phyloP scores from a whole-genome alignment of 176 grass and related monocot genomes.

The Oryza meridionalis region DNA sequence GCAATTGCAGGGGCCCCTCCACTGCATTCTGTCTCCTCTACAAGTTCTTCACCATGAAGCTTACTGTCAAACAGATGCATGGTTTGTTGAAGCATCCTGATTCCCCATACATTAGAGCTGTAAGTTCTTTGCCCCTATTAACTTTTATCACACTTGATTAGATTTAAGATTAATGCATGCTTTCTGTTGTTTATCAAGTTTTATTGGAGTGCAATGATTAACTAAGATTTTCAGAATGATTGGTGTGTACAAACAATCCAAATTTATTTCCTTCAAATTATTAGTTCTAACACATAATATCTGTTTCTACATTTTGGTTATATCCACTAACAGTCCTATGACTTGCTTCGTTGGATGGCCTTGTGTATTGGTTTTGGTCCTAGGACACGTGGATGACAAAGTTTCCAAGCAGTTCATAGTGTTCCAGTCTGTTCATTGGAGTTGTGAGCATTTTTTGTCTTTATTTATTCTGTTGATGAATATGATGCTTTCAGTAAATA shows the following conservation, averaged over 20 bases:
- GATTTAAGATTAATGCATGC: conserved; percentile 8
- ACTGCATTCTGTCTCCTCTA: conserved; percentile 97
- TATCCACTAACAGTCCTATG: conserved; percentile 50
- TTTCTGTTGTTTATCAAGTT: conserved; percentile 29
- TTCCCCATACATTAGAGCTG: conserved; percentile 95
- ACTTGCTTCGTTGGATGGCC: conserved; percentile 54
- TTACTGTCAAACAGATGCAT: conserved; percentile 94
- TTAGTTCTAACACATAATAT: conserved; percentile 9
- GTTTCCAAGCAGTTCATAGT: conserved; percentile 60
- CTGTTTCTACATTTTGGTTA: conserved; percentile 42
- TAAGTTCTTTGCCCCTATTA: conserved; percentile 51
- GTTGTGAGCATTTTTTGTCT: conserved; percentile 66
- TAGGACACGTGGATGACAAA: conserved; percentile 63
- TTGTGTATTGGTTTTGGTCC: conserved; percentile 52
- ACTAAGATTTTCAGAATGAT: conserved; percentile 1
- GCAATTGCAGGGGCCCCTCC: conserved; percentile 90
- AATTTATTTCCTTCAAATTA: conserved; percentile 19
- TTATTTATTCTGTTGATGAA: conserved; percentile 35
- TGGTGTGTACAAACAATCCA: conserved; percentile 2
- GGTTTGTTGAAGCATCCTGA: conserved; percentile 96
- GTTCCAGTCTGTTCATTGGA: conserved; percentile 68
- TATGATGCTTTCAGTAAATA: conserved; percentile 29
- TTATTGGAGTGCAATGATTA: conserved; percentile 2
- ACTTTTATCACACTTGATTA: conserved; percentile 22
- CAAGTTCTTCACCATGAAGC: conserved; percentile 92